Conservation (phyloP, 2,329 filamentous ascomycete genomes). For the Trichoderma sp. region DNA sequence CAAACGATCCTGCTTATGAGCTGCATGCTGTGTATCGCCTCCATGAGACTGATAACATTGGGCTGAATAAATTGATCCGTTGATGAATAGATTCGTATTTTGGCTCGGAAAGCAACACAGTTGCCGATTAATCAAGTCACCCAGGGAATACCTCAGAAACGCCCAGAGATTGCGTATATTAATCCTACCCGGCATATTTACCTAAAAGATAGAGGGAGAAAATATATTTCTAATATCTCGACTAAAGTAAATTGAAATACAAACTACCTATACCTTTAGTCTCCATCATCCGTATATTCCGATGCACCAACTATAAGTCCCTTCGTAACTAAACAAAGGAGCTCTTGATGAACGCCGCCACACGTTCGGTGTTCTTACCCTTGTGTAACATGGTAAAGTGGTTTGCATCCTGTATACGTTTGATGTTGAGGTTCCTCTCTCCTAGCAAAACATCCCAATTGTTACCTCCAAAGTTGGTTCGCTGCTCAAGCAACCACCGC, state of each 20-base stretch:
- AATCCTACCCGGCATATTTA: not conserved
- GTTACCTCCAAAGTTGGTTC: conserved; percentile 67
- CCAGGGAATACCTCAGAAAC: too few relatives aligned
- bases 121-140: not conserved
- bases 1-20: not conserved
- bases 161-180: not conserved
- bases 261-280: not conserved
- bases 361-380: conserved; percentile 12
- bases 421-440: conserved; percentile 24
- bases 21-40: not conserved
- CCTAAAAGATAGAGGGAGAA: not conserved
- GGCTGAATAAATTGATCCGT: not conserved
- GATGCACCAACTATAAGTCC: not conserved
- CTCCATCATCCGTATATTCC: not conserved
- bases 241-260: not conserved
- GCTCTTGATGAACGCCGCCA: conserved; percentile 4
- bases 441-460: conserved; percentile 68
- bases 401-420: conserved; percentile 46
- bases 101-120: not conserved
- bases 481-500: conserved; percentile 66
- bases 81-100: not conserved
- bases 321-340: not conserved
- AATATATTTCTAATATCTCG: not conserved
- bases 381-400: conserved; percentile 70
- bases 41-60: not conserved